Percentiles rank a stretch among this genome's conserved stretches.
phyloP scores from a whole-genome alignment of 352 stramenopile species.

The Phytophthora megakarya region DNA sequence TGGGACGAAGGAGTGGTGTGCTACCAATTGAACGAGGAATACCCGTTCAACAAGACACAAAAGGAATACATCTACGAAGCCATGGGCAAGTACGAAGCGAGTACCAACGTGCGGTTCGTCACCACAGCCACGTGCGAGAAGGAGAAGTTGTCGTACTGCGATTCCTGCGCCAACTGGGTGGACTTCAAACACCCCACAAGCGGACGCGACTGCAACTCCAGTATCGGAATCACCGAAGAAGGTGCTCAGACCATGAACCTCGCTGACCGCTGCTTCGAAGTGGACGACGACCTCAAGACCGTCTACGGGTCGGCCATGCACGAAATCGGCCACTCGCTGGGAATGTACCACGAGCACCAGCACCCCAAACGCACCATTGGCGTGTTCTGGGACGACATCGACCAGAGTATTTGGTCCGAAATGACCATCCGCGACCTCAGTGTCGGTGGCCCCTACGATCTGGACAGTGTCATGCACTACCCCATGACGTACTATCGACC shows the following conservation, averaged over 20 bases:
- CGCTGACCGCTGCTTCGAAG: conserved; percentile 76
- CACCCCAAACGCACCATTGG: conserved; percentile 69
- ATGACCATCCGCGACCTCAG: conserved; percentile 72
- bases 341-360: conserved; percentile 85
- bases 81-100: conserved; percentile 67
- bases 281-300: conserved; percentile 73
- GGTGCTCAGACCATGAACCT: conserved; percentile 76
- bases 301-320: conserved; percentile 82
- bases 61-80: conserved; percentile 64
- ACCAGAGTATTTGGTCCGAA: conserved; percentile 74
- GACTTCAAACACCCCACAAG: conserved; percentile 78
- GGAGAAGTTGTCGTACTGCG: conserved; percentile 58
- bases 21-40: conserved; percentile 70
- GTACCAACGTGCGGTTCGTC: conserved; percentile 81
- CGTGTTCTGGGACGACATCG: conserved; percentile 78
- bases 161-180: conserved; percentile 70
- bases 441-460: conserved; percentile 71
- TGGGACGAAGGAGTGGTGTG: conserved; percentile 76
- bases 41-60: conserved; percentile 65
- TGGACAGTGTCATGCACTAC: conserved; percentile 84
- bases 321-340: conserved; percentile 79
- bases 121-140: conserved; percentile 50
- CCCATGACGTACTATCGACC: conserved; percentile 69
- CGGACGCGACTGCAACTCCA: conserved; percentile 79
- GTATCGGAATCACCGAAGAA: conserved; percentile 70